Evolutionary conservation across 2,329 filamentous ascomycete species (phyloP), one percentile per base, ranked within the genome.

Genomic region (Remersonia thermophila): DNA sequence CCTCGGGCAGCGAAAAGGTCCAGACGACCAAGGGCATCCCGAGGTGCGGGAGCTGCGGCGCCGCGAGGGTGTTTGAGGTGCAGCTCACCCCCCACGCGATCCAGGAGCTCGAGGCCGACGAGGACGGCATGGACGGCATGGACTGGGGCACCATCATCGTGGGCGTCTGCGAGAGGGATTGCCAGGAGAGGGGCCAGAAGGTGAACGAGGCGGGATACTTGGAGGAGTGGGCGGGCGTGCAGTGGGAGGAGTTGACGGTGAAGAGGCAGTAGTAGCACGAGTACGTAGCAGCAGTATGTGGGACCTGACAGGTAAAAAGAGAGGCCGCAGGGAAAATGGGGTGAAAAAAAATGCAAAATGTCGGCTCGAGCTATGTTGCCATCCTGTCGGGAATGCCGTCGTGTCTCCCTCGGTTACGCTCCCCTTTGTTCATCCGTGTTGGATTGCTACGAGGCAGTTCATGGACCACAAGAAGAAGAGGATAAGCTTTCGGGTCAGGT

Each of bases 161-260:
- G 27, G 86, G 77, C 0, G 85, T 93, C 7, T 98, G 91, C 56
- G 74, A 71, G 46, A 73, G 62, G 52, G 84, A 96, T 56, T 96
- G 91, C 55, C 66, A 70, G 50, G 73, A 75, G 12, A 57, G 57
- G 5, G 70, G 71, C 1, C 67, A 75, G 6, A 57, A 59, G 10
- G 63, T 69, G 26, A 81, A 77, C 0, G 69, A 77, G 51, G 72
- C 77, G 1, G 83, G 79, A 2, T 96, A 93, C 59, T 52, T 86
- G 13, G 91, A 96, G 64, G 91, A 98, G 60, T 98, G 91, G 89
- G 77, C 73, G n/a, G 91, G 89, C 6, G 91, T 96, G 45, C 91
- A 98, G 59, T 98, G 89, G 91, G 91, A 98, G 60, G 87, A 95
- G 58, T 51, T 76, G 43, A 55, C 55, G 28, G 42, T 47, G 31